Percentiles rank a stretch among this genome's conserved stretches.
These are phyloP conservation scores for Fusarium lateritium DNA, from an alignment of 2,329 filamentous ascomycete genomes.

Conservation along the genomic window DNA sequence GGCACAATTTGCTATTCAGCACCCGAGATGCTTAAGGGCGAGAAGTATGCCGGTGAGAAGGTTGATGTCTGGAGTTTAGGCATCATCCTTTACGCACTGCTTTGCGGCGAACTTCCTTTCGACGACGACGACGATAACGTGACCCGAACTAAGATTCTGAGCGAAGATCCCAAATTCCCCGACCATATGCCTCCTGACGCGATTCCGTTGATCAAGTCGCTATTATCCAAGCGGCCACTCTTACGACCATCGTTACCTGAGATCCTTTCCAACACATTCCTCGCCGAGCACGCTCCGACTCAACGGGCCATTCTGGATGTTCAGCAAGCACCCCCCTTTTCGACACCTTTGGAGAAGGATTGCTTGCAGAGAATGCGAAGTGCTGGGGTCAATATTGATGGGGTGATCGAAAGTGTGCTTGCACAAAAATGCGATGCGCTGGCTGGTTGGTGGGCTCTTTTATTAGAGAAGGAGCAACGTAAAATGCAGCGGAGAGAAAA, in stretches of 20 bases:
- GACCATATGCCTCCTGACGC: slow-evolving; percentile 85
- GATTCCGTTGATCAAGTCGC: slow-evolving; percentile 78
- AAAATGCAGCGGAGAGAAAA: slow-evolving; percentile 85
- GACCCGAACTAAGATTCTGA: slow-evolving; percentile 88
- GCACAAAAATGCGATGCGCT: slow-evolving; percentile 90
- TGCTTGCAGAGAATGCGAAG: slow-evolving; percentile 93
- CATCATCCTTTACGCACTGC: slow-evolving; percentile 85
- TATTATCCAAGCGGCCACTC: slow-evolving; percentile 93
- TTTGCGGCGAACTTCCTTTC: slow-evolving; percentile 91
- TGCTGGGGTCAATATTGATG: slow-evolving; percentile 93
- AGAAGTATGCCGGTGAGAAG: slow-evolving; percentile 98
- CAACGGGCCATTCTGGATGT: slow-evolving; percentile 92
- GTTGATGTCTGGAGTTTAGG: slow-evolving; percentile 96
- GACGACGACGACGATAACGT: slow-evolving; percentile 94
- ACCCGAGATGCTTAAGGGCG: slow-evolving; percentile 97
- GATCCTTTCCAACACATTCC: slow-evolving; percentile 88
- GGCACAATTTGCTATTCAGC: slow-evolving; percentile 98
- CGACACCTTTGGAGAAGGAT: slow-evolving; percentile 89
- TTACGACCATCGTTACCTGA: slow-evolving; percentile 86
- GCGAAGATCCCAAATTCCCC: slow-evolving; percentile 87
- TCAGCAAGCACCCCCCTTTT: slow-evolving; percentile 85
- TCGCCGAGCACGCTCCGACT: slow-evolving; percentile 86
- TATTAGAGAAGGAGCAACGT: slow-evolving; percentile 94
- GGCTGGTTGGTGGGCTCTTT: slow-evolving; percentile 94
- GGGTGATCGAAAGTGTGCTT: slow-evolving; percentile 93